phyloP scores from a whole-genome alignment of 192 early-diverging fungal genomes.

The Coemansia sp. region DNA sequence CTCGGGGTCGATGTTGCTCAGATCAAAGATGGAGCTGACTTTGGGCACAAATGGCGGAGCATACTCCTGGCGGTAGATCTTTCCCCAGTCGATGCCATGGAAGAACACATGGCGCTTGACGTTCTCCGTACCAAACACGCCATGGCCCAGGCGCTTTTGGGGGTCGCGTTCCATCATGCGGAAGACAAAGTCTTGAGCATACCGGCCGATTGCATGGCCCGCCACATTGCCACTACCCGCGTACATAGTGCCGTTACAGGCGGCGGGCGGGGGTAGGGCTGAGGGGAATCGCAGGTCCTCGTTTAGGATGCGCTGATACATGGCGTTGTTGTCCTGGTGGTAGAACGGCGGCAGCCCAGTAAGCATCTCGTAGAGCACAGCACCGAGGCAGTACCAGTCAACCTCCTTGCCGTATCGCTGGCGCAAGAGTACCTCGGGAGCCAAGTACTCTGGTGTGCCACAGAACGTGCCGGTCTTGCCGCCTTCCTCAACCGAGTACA shows the following conservation, averaged over 20 bases:
- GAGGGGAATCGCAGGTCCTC: conserved; percentile 44
- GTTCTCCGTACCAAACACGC: conserved; percentile 58
- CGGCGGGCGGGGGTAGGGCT: conserved; percentile 28
- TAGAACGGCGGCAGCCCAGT: conserved; percentile 67
- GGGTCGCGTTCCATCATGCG: conserved; percentile 68
- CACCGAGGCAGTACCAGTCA: conserved; percentile 77
- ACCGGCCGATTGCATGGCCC: conserved; percentile 15
- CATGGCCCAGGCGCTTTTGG: conserved; percentile 57
- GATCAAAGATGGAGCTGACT: conserved; percentile 55
- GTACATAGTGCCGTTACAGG: conserved; percentile 32
- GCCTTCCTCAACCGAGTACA: conserved; percentile 55
- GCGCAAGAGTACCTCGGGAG: conserved; percentile 67
- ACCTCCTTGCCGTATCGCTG: conserved; percentile 66
- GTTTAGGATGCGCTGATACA: conserved; percentile 49
- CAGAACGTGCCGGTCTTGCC: conserved; percentile 73
- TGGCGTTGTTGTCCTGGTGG: conserved; percentile 47
- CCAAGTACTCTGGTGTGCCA: conserved; percentile 74
- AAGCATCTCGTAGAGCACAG: conserved; percentile 68
- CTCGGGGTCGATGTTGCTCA: conserved; percentile 54
- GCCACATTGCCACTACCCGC: conserved; percentile 17
- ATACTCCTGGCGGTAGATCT: conserved; percentile 60
- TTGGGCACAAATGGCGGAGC: conserved; percentile 70
- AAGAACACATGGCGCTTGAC: conserved; percentile 67
- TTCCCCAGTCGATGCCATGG: conserved; percentile 62
- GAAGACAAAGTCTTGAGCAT: conserved; percentile 48